Conservation (phyloP, 768 basidiomycete species). For the Mrakia blollopis region DNA sequence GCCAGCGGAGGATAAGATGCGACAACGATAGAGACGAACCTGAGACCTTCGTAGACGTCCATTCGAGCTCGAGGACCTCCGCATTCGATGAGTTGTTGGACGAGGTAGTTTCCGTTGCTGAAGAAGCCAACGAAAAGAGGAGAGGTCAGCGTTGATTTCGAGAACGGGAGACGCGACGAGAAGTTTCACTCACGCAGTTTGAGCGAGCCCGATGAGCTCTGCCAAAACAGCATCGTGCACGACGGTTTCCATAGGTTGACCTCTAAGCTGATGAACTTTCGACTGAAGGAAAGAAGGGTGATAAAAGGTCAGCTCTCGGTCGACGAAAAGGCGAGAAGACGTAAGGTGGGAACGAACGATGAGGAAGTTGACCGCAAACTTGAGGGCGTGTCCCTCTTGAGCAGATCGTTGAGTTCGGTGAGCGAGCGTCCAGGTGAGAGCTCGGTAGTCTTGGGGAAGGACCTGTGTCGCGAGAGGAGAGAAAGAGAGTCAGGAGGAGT, state of each 20-base stretch:
- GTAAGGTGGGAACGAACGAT: conserved; percentile 8
- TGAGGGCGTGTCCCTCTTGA: conserved; percentile 32
- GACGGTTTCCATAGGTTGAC: conserved; percentile 27
- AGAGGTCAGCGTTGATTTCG: neutral
- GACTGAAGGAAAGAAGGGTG: neutral
- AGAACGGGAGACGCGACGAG: neutral
- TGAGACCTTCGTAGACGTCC: conserved; percentile 39
- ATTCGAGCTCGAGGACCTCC: conserved; percentile 36
- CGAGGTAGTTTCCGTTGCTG: conserved; percentile 43
- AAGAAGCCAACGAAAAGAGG: conserved; percentile 39
- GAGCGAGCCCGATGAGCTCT: conserved; percentile 28
- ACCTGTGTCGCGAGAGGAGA: conserved; percentile 2
- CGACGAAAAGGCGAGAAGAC: neutral
- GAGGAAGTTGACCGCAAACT: conserved; percentile 33
- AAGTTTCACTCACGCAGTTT: conserved; percentile 28
- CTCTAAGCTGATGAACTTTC: conserved; percentile 31
- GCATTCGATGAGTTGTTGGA: conserved; percentile 41
- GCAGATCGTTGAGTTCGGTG: conserved; percentile 28
- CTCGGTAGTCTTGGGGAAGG: conserved; percentile 25
- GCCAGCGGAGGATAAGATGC: too few relatives aligned
- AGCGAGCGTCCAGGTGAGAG: conserved; percentile 33
- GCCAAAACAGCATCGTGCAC: conserved; percentile 30
- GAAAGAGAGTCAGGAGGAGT: neutral
- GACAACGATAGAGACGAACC: conserved; percentile 32
- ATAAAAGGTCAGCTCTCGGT: neutral